Percentiles rank a stretch among this genome's conserved stretches.
Evolutionary conservation across 75 land plant species (phyloP).

Genomic region (Larix kaempferi): DNA sequence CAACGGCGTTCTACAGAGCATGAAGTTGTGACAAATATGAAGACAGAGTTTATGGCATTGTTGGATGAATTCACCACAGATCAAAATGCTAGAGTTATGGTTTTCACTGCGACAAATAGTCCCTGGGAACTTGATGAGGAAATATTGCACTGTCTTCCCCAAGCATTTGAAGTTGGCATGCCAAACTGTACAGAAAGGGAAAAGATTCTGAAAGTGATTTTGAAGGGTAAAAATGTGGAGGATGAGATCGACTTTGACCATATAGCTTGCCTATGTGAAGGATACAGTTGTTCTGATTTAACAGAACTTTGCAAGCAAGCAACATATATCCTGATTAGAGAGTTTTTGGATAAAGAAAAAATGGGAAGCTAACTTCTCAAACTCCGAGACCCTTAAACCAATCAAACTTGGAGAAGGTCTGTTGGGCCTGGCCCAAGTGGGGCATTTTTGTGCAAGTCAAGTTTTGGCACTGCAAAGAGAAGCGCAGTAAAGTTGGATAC

Average conservation of each 20-base stretch:
- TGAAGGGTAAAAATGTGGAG: slow-evolving; percentile 41
- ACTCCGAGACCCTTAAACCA: too few species aligned
- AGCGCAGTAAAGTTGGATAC: too few species aligned
- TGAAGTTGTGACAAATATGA: slow-evolving; percentile 52
- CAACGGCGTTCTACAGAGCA: slow-evolving; percentile 43
- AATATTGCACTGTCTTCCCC: slow-evolving; percentile 42
- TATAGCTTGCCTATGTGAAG: slow-evolving; percentile 33
- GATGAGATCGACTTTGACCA: slow-evolving; percentile 30
- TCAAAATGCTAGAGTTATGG: slow-evolving; percentile 57
- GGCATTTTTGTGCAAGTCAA: too few species aligned
- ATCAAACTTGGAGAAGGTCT: too few species aligned
- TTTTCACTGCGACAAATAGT: slow-evolving; percentile 54
- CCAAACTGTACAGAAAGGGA: slow-evolving; percentile 30
- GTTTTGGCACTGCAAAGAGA: too few species aligned
- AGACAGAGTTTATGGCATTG: slow-evolving; percentile 57
- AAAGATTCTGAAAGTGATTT: slow-evolving; percentile 38
- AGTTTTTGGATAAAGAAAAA: too few species aligned
- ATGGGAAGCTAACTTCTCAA: too few species aligned
- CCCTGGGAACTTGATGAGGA: slow-evolving; percentile 59
- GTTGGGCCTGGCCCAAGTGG: too few species aligned
- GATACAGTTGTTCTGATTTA: slow-evolving; percentile 47
- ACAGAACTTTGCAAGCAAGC: slow-evolving; percentile 56
- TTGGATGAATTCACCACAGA: slow-evolving; percentile 63
- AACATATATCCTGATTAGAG: slow-evolving; percentile 52
- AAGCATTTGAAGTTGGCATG: slow-evolving; percentile 58